Base-by-base conservation (phyloP, 2,329 filamentous ascomycete genomes). In the Xylariaceae sp. region DNA sequence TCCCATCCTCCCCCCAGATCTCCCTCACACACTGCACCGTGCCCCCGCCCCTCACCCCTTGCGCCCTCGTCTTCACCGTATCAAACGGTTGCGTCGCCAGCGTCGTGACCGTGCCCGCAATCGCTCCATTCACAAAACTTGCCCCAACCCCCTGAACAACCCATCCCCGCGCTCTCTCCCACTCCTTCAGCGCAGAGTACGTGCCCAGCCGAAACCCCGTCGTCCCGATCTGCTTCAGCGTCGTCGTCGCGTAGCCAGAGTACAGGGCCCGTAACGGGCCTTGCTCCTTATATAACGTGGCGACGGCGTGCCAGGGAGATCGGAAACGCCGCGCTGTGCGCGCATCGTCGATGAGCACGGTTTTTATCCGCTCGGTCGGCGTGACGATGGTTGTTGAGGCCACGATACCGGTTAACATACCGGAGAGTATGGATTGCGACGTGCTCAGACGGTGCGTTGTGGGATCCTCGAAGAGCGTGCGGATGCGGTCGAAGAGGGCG, bases 361-460 rank as follows among this genome's bases (percentile, higher is more conserved):
- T 87, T 69, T 87, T 87, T 71, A 87, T 81, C 48, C 84, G 77
- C 69, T 87, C 84, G 0, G 82, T 83, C 0, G 84, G 84, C 13
- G 84, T 87, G 2, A 87, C 84, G 44, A 82, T 79, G 15, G 80
- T 74, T 0, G 83, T 78, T 11, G 78, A 82, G 23, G 84, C 82
- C 0, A 84, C 77, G 0, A 85, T 77, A 2, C 84, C 84, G 0
- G 82, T 79, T 0, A 77, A 72, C 82, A 87, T 86, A 35, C 84
- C 84, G 1, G 83, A 80, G 3, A 78, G 68, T 39, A 87, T 74
- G 55, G 82, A 85, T 2, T 81, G 76, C 1, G 77, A 63, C 1
- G 82, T 78, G 0, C 80, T 79, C n/a, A 86, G 72, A 0, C 76
- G 80, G 3, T 81, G 82, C 1, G 80, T 82, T 18, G 80, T 77